These are phyloP conservation scores for Hibiscus syriacus DNA, from an alignment of 345 rosid genomes.

Conservation along the genomic window DNA sequence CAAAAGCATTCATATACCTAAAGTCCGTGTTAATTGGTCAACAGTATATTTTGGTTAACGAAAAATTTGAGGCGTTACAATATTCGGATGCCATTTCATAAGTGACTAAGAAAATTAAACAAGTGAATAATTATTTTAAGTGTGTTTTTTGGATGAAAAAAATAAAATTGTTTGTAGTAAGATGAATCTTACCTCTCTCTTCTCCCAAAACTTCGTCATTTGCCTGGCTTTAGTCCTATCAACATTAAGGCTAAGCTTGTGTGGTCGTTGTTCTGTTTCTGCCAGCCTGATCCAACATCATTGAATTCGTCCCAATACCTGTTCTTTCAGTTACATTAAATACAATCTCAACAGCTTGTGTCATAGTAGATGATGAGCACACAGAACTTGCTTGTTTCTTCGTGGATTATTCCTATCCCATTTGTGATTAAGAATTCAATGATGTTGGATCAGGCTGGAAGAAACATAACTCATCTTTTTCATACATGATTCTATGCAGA, in stretches of 20 bases:
- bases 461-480: too few relatives aligned
- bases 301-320: slow-evolving; percentile 6
- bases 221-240: slow-evolving; percentile 68
- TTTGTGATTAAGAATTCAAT: slow-evolving; percentile 48
- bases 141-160: too few relatives aligned
- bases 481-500: background rate
- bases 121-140: too few relatives aligned
- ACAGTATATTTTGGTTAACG: too few relatives aligned
- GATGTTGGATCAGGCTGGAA: too few relatives aligned
- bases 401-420: slow-evolving; percentile 71
- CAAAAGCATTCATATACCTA: too few relatives aligned
- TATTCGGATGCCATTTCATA: too few relatives aligned
- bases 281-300: slow-evolving; percentile 38
- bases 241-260: slow-evolving; percentile 85
- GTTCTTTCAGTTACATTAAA: background rate
- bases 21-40: too few relatives aligned
- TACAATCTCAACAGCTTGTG: background rate
- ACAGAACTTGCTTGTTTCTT: slow-evolving; percentile 71
- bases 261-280: slow-evolving; percentile 82
- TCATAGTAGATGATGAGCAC: slow-evolving; percentile 44
- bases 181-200: slow-evolving; percentile 53
- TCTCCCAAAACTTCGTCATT: slow-evolving; percentile 45
- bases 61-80: too few relatives aligned
- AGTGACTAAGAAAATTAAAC: too few relatives aligned
- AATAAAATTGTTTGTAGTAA: background rate